Base-by-base conservation (phyloP, 768 basidiomycete genomes). In the Mycena rebaudengoi region DNA sequence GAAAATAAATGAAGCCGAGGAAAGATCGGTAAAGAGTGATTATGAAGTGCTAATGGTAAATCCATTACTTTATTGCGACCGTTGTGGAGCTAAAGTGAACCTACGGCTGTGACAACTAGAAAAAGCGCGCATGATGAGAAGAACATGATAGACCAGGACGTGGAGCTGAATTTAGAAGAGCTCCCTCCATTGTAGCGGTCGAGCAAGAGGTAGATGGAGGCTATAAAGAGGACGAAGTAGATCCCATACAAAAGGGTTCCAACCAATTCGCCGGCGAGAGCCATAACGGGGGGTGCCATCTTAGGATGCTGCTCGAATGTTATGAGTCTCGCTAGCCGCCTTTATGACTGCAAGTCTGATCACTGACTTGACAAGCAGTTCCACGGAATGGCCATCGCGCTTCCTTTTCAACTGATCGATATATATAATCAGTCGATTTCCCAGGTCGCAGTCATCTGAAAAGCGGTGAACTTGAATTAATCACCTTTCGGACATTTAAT, bases 201-300 rank as follows among this genome's bases (percentile, higher is more conserved):
- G 5, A 50, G 8, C 30, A 61, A 26, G 20, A 61, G 59, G 30
- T 52, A 61, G 18, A 45, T 52, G n/a, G 50, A 61, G 18, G 52
- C 21, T 25, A 14, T n/a, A 41, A 53, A 61, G 11, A 61, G 28
- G 14, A 61, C 41, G 18, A 20, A 28, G 26, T 59, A 59, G 8
- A 59, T 37, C 12, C 57, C 57, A 20, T 59, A 59, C 30, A 48
- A 30, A 16, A 59, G 23, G 20, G 39, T 59, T 10, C 32, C 46
- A 13, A 53, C 23, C 25, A 32, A 18, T 25, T 40, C 25, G 12
- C 37, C 41, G 25, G 51, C 51, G 10, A 53, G 51, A 13, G 39
- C 41, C 7, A 53, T n/a, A n/a, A n/a, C n/a, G n/a, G n/a, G n/a
- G n/a, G n/a, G n/a, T n/a, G n/a, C n/a, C n/a, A n/a, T n/a, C n/a